Percentiles rank a stretch among this genome's conserved stretches.
phyloP scores from a whole-genome alignment of 768 basidiomycete species.

The Mycena pura region DNA sequence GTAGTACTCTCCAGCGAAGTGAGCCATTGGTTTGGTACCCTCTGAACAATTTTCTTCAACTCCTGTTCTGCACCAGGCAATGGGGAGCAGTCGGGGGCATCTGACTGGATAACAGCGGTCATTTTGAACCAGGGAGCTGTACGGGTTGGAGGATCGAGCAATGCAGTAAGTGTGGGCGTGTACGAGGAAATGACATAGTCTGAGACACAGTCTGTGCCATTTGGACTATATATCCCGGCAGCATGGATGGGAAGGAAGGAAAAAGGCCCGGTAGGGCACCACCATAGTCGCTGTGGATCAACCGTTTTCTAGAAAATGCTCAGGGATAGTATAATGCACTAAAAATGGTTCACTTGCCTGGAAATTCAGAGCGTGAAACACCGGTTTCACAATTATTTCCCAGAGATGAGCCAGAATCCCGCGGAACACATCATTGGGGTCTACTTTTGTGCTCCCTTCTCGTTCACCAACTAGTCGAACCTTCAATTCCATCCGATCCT shows the following conservation, averaged over 20 bases:
- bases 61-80: constrained; percentile 12
- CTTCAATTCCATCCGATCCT: no score
- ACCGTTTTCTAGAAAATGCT: not conserved
- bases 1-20: not conserved
- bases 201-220: constrained; percentile 1
- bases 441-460: no score
- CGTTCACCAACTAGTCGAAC: no score
- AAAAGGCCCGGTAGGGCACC: not conserved
- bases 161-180: constrained; percentile 15
- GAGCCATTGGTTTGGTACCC: not conserved
- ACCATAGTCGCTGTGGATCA: not conserved
- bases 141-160: constrained; percentile 1
- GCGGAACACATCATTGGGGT: no score
- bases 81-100: not conserved
- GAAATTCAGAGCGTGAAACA: no score
- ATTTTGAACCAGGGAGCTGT: not conserved
- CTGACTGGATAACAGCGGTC: not conserved
- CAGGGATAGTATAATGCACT: no score
- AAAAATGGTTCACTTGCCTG: no score
- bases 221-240: constrained; percentile 17
- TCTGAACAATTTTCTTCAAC: not conserved
- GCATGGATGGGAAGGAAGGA: constrained; percentile 26
- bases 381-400: no score
- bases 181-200: constrained; percentile 28
- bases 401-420: no score